phyloP scores from a whole-genome alignment of 495 filamentous ascomycete genomes.

The Hypoxylon subgilvum region DNA sequence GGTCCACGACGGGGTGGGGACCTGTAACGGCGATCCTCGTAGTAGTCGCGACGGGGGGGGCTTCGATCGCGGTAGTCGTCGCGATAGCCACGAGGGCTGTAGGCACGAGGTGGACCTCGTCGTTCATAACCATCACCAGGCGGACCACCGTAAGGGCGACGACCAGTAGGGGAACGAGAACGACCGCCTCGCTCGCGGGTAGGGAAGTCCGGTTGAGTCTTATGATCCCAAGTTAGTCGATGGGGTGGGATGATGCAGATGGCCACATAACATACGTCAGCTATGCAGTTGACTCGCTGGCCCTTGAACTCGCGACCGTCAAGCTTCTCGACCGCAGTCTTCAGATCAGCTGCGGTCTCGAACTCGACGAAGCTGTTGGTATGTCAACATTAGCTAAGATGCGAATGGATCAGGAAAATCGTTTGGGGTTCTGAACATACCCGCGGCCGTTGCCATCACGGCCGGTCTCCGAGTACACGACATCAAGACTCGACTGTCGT shows the following conservation, averaged over 20 bases:
- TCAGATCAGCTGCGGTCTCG: constrained; percentile 87
- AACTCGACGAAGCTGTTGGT: constrained; percentile 89
- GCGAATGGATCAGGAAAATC: neutral
- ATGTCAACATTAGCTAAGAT: constrained; percentile 3
- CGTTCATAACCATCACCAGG: constrained; percentile 76
- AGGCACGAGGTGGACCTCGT: constrained; percentile 78
- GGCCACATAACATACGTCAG: constrained; percentile 70
- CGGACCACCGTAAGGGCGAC: constrained; percentile 65
- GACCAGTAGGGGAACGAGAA: constrained; percentile 67
- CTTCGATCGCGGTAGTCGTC: constrained; percentile 88
- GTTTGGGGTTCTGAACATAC: constrained; percentile 60
- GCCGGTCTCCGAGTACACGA: constrained; percentile 96
- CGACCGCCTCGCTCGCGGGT: constrained; percentile 72
- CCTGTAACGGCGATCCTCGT: constrained; percentile 81
- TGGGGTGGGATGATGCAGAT: constrained; percentile 16
- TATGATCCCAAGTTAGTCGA: constrained; percentile 17
- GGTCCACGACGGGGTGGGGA: constrained; percentile 75
- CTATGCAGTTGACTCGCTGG: constrained; percentile 76
- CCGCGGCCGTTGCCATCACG: constrained; percentile 92
- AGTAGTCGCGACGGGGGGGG: constrained; percentile 74
- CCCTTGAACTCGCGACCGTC: constrained; percentile 92
- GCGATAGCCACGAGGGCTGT: constrained; percentile 68
- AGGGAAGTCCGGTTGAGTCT: constrained; percentile 69
- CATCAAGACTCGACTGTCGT: constrained; percentile 92
- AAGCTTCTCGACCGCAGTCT: constrained; percentile 89